Evolutionary conservation across 306 rosid genomes (phyloP).

Genomic region (Castanea mollissima): DNA sequence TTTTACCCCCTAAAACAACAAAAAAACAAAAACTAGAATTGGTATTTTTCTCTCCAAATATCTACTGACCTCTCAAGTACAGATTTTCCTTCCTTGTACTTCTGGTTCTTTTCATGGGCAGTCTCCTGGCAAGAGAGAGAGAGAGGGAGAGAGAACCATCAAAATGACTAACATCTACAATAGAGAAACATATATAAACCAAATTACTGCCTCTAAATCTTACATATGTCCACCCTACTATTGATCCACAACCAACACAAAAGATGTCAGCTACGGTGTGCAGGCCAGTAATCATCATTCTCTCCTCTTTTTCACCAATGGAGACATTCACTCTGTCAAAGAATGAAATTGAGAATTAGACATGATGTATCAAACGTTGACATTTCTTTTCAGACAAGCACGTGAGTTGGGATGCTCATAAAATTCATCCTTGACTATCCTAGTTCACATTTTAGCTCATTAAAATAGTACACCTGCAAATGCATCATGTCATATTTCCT

Average conservation of each 20-base stretch:
- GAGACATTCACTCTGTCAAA: constrained; percentile 69
- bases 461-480: too few relatives aligned
- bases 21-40: constrained; percentile 18
- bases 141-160: constrained; percentile 26
- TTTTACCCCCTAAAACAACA: neutral
- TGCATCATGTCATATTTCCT: neutral
- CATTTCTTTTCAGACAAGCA: too few relatives aligned
- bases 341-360: constrained; percentile 7
- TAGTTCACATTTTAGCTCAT: neutral
- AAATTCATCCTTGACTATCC: neutral
- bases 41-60: constrained; percentile 22
- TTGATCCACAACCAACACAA: constrained; percentile 90
- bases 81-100: constrained; percentile 75
- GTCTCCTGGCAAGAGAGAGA: constrained; percentile 40
- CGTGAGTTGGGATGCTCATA: too few relatives aligned
- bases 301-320: constrained; percentile 70
- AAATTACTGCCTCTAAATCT: constrained; percentile 41
- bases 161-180: constrained; percentile 30
- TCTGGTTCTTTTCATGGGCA: constrained; percentile 54
- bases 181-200: constrained; percentile 17
- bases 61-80: constrained; percentile 70
- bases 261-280: constrained; percentile 90
- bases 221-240: constrained; percentile 95
- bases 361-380: too few relatives aligned
- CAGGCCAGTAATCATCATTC: constrained; percentile 74